Evolutionary conservation across 2,329 filamentous ascomycete species (phyloP), one percentile per base, ranked within the genome.

Genomic region (Clarireedia sp.): DNA sequence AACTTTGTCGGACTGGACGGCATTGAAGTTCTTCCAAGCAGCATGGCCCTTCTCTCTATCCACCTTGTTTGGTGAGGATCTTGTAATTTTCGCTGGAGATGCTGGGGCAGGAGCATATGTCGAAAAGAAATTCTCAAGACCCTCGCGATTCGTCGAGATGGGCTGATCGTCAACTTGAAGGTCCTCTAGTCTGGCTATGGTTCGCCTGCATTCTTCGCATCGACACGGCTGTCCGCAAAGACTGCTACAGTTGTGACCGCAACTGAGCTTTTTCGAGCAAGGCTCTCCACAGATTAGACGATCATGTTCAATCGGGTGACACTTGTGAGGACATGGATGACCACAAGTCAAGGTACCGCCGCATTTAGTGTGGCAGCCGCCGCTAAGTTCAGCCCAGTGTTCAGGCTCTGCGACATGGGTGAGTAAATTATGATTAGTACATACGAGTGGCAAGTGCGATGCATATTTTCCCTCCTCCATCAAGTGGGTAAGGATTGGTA

Each of bases 371-470:
- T 71, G 62, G 67, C 79, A 86, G 5, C 79, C 82, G 19, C 79
- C 83, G 51, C 73, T 70, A 14, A 77, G 72, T 68, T 54, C 53
- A 0, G 68, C 57, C 79, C 81, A 89, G 17, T 82, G 76, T 1
- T 75, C 69, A 0, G 78, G 70, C 10, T 78, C 72, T 49, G 72
- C 69, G 29, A 90, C 76, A 46, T 74, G 72, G 0, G 73, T 78
- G 26, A 73, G 75, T 1, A 67, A 72, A 0, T 70, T 66, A 65
- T 92, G 88, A 0, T 76, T 79, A 5, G 71, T 64, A 64, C 89
- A 94, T 5, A 74, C 75, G 14, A 91, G 67, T 1, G 86, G 86
- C 0, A 92, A 63, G 5, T 46, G 17, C 3, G 40, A 45, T 2
- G 73, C 69, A n/a, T 68, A 68, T 0, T 69, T 65, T 3, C 64